Base-by-base conservation (phyloP, 768 basidiomycete genomes). In the Mycena belliarum region DNA sequence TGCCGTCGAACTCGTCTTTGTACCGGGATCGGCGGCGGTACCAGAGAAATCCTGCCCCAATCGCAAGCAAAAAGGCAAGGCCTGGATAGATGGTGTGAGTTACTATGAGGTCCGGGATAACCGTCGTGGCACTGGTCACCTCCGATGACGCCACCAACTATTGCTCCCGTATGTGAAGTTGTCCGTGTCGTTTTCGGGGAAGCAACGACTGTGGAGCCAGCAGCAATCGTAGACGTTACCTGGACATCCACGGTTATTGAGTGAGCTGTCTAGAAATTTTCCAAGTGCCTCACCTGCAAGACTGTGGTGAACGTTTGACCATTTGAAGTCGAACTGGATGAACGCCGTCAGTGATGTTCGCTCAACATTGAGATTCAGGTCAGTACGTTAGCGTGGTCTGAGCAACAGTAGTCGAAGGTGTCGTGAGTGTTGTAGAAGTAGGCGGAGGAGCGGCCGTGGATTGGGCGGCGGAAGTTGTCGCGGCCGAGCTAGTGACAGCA, bases 131-230 rank as follows among this genome's bases (percentile, higher is more conserved):
- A 11, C 35, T 24, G 14, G 14, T 52, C 61, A 25, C 75, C 76
- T 41, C 76, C 75, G 29, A 76, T 70, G 3, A 70, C 67, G 33
- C 72, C 71, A 45, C 77, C 76, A 16, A 76, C 70, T 55, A 79
- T 76, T 43, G 73, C 61, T 14, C 64, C 72, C 1, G 68, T 73
- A 62, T 67, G 59, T 14, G 60, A 55, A 24, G 63, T 41, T 15
- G 40, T 33, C n/a, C 50, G 52, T 12, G 15, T 12, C 23, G 44
- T 47, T 40, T 50, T n/a, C 23, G 59, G 32, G 23, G 24, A 44
- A 15, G 52, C 43, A 23, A 23, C 41, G 1, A 61, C 43, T 15
- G 68, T 61, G 15, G 60, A 44, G 29, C 63, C 63, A 55, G 57
- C 55, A 29, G 55, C 7, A 33, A 61, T 42, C 6, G 57, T 66